These are phyloP conservation scores for Fusarium sororula DNA, from an alignment of 2,329 filamentous ascomycete species.

Conservation along the genomic window DNA sequence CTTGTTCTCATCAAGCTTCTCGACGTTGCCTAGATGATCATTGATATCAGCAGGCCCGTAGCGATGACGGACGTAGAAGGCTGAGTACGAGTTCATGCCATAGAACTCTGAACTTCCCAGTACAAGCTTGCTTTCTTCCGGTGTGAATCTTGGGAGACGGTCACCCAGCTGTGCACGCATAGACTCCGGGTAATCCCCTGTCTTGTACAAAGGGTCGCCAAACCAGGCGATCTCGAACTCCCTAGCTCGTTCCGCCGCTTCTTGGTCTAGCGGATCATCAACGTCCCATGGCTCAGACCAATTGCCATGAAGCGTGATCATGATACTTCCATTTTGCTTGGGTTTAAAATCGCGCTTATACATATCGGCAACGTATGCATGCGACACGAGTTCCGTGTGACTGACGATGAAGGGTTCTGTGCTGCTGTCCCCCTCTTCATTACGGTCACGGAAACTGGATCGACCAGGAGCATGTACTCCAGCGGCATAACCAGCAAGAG, in stretches of 20 bases:
- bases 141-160: conserved; percentile 49
- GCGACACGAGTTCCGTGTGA: conserved; percentile 52
- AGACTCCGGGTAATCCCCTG: conserved; percentile 50
- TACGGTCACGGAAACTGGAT: conserved; percentile 36
- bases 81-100: conserved; percentile 56
- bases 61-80: conserved; percentile 50
- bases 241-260: conserved; percentile 50
- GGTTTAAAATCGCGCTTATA: conserved; percentile 53
- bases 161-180: conserved; percentile 53
- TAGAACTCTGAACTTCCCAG: conserved; percentile 52
- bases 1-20: conserved; percentile 48
- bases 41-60: conserved; percentile 48
- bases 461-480: conserved; percentile 32
- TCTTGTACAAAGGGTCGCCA: conserved; percentile 50
- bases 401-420: conserved; percentile 51
- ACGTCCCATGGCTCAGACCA: conserved; percentile 54
- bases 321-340: conserved; percentile 49
- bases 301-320: conserved; percentile 54
- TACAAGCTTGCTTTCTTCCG: conserved; percentile 51
- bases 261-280: conserved; percentile 47
- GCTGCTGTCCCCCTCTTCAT: conserved; percentile 33
- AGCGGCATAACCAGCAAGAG: conserved; percentile 30
- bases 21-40: conserved; percentile 53
- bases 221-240: conserved; percentile 57
- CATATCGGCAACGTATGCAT: conserved; percentile 49